Evolutionary conservation across 768 basidiomycete species (phyloP).

Genomic region (Imleria badia): DNA sequence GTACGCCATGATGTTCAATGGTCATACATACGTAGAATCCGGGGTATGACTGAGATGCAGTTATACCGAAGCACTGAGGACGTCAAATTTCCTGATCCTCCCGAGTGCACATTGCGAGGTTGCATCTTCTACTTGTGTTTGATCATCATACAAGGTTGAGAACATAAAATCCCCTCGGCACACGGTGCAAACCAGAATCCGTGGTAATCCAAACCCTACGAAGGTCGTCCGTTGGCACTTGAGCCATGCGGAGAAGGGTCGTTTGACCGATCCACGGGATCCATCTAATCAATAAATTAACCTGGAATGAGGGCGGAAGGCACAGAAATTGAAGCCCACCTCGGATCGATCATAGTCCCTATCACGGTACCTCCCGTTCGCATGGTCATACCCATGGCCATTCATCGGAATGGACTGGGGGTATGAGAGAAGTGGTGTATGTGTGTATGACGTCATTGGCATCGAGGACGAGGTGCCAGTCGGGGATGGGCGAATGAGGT

Average conservation of each 20-base stretch:
- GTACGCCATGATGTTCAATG: background rate
- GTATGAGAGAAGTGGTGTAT: conserved; percentile 9
- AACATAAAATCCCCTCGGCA: background rate
- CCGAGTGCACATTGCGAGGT: background rate
- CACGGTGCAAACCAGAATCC: background rate
- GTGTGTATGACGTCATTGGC: conserved; percentile 18
- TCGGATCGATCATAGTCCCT: conserved; percentile 25
- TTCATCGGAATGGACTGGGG: conserved; percentile 18
- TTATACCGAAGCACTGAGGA: background rate
- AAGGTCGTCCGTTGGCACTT: conserved; percentile 24
- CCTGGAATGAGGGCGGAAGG: background rate
- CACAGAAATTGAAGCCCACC: background rate
- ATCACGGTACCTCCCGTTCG: conserved; percentile 29
- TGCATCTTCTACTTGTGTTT: background rate
- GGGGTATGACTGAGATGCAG: background rate
- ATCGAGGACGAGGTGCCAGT: conserved; percentile 18
- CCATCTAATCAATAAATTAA: conserved; percentile 1
- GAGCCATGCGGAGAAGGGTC: conserved; percentile 23
- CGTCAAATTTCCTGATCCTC: background rate
- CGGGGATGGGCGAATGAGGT: conserved; percentile 31
- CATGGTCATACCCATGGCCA: conserved; percentile 23
- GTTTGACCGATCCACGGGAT: conserved; percentile 18
- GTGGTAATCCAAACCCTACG: conserved; percentile 6
- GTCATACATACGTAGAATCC: background rate
- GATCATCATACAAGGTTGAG: conserved; percentile 1